These are phyloP conservation scores for Yamadazyma tumulicola DNA, from an alignment of 805 yeast species.

Conservation along the genomic window DNA sequence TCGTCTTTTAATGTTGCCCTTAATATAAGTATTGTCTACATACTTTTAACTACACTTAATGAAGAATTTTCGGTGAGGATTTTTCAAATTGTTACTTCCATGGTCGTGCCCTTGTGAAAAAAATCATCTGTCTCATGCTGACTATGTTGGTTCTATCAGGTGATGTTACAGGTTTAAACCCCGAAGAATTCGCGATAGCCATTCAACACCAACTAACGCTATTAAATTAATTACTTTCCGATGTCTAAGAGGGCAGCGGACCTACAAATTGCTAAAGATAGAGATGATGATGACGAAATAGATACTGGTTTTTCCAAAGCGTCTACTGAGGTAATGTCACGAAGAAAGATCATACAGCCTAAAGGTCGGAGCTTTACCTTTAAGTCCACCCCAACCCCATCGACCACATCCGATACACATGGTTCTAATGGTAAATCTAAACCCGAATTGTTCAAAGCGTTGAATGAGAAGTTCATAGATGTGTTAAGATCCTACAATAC, in stretches of 20 bases:
- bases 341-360: constrained; percentile 66
- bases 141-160: too few relatives aligned
- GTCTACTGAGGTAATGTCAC: constrained; percentile 58
- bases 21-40: too few relatives aligned
- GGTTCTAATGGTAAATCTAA: constrained; percentile 13
- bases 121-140: too few relatives aligned
- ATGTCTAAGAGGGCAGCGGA: constrained; percentile 72
- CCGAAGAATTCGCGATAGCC: too few relatives aligned
- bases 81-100: too few relatives aligned
- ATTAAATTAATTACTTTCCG: too few relatives aligned
- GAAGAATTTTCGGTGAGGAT: too few relatives aligned
- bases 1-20: too few relatives aligned
- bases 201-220: too few relatives aligned
- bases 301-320: constrained; percentile 36
- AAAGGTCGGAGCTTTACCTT: constrained; percentile 23
- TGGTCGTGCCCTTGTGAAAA: too few relatives aligned
- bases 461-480: constrained; percentile 57
- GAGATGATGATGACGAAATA: constrained; percentile 17
- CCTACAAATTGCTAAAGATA: constrained; percentile 60
- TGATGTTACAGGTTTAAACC: too few relatives aligned
- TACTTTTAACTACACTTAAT: too few relatives aligned
- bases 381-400: constrained; percentile 2
- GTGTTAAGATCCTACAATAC: constrained; percentile 41
- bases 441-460: constrained; percentile 55
- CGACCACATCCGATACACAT: neutral